These are phyloP conservation scores for Mucor velutinosus DNA, from an alignment of 371 early-diverging fungal species.

Conservation along the genomic window DNA sequence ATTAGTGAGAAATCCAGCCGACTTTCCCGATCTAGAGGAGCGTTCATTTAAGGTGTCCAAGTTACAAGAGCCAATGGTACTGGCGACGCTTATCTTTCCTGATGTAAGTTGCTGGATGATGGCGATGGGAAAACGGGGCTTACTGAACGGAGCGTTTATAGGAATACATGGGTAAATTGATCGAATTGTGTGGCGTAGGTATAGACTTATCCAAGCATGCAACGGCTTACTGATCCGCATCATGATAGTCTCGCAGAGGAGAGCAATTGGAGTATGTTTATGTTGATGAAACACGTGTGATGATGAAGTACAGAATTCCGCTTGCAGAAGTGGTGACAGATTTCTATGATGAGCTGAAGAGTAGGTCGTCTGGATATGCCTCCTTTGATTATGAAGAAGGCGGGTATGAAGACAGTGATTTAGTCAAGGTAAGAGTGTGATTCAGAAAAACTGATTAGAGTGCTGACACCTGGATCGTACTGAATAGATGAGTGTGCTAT, in stretches of 20 bases:
- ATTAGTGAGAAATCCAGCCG: constrained; percentile 85
- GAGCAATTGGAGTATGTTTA: constrained; percentile 84
- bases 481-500: constrained; percentile 76
- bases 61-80: constrained; percentile 91
- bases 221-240: background rate
- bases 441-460: background rate
- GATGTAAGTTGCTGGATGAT: constrained; percentile 36
- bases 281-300: constrained; percentile 84
- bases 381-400: constrained; percentile 95
- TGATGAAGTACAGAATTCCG: constrained; percentile 88
- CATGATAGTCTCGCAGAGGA: constrained; percentile 68
- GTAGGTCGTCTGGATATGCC: constrained; percentile 91
- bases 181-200: constrained; percentile 87
- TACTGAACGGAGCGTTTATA: constrained; percentile 1
- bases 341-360: constrained; percentile 94
- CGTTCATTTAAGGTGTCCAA: constrained; percentile 62
- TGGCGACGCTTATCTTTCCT: constrained; percentile 91
- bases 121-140: background rate
- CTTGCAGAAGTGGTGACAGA: constrained; percentile 92
- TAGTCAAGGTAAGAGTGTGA: constrained; percentile 77
- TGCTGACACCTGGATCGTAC: constrained; percentile 11
- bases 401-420: constrained; percentile 85
- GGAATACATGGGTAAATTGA: constrained; percentile 88
- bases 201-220: background rate
- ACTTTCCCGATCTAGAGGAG: constrained; percentile 86